phyloP scores from a whole-genome alignment of 177 flowering plant species.

The Telopea speciosissima region DNA sequence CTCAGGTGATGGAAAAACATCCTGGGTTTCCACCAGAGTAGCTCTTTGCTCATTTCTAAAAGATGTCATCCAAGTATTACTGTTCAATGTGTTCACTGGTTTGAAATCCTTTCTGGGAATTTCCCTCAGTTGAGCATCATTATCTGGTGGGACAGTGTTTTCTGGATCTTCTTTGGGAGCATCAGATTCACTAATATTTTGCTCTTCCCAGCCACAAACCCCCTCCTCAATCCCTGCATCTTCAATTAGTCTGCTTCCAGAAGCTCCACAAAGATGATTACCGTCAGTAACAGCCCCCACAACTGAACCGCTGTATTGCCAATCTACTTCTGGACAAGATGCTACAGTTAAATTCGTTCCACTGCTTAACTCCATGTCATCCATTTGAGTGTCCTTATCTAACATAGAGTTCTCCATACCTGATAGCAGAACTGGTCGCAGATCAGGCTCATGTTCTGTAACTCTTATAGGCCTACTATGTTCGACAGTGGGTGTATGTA shows the following conservation, averaged over 20 bases:
- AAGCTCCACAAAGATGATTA: not conserved
- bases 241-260: not conserved
- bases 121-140: constrained; percentile 5
- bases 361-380: not conserved
- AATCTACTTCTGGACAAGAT: constrained; percentile 7
- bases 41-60: constrained; percentile 9
- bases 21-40: constrained; percentile 7
- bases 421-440: not conserved
- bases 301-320: constrained; percentile 8
- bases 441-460: not conserved
- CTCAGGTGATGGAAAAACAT: constrained; percentile 12
- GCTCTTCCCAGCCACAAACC: constrained; percentile 4
- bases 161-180: constrained; percentile 2
- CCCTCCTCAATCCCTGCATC: not conserved
- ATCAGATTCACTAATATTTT: constrained; percentile 4
- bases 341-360: not conserved
- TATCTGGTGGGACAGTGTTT: constrained; percentile 1
- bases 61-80: not conserved
- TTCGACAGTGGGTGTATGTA: not conserved
- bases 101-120: not conserved
- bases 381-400: constrained; percentile 5
- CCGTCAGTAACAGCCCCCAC: too few relatives aligned
- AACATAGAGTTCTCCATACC: constrained; percentile 9
- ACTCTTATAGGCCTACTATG: constrained; percentile 1
- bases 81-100: not conserved